These are phyloP conservation scores for Brassica juncea DNA, from an alignment of 345 rosid genomes.

Conservation along the genomic window DNA sequence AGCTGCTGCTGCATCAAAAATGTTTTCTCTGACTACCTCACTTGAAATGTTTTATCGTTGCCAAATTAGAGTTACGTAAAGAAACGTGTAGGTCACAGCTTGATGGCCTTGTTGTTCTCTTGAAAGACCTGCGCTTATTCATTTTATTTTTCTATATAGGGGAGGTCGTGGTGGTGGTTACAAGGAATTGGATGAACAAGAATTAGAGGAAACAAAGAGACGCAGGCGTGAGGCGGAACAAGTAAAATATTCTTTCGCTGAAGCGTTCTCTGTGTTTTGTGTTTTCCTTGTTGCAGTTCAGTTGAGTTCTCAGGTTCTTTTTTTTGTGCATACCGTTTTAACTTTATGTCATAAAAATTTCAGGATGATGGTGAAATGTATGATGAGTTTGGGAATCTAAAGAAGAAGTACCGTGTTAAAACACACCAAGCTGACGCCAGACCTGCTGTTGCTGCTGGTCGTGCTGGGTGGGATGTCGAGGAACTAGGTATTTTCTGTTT, in stretches of 20 bases:
- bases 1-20: neutral
- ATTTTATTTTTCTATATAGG: slow-evolving; percentile 42
- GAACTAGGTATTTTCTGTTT: slow-evolving; percentile 59
- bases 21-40: neutral
- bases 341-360: slow-evolving; percentile 11
- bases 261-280: slow-evolving; percentile 4
- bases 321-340: slow-evolving; percentile 13
- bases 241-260: slow-evolving; percentile 48
- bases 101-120: neutral
- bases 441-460: slow-evolving; percentile 76
- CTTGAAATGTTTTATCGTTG: neutral
- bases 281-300: neutral
- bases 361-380: slow-evolving; percentile 99
- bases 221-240: slow-evolving; percentile 92
- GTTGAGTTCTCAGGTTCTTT: neutral
- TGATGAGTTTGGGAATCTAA: slow-evolving; percentile 98
- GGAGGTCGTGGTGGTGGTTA: slow-evolving; percentile 99
- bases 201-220: slow-evolving; percentile 91
- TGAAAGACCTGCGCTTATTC: slow-evolving; percentile 12
- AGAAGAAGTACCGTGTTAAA: slow-evolving; percentile 94
- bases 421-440: slow-evolving; percentile 73
- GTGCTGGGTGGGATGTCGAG: slow-evolving; percentile 99
- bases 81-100: neutral
- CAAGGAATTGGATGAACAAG: slow-evolving; percentile 99
- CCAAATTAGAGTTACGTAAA: neutral